phyloP scores from a whole-genome alignment of 2,329 filamentous ascomycete species.

The Arachnopeziza araneosa region DNA sequence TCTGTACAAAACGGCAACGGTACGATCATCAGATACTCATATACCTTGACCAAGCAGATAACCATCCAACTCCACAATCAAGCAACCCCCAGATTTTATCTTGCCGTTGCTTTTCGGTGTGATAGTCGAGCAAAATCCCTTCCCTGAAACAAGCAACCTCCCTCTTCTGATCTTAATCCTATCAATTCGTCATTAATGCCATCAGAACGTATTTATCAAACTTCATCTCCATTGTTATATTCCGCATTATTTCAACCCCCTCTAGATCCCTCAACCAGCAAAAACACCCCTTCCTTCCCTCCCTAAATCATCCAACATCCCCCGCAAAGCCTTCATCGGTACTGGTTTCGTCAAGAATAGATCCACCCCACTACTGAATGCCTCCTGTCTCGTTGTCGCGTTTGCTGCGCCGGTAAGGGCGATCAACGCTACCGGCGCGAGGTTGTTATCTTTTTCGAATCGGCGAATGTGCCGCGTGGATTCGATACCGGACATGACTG shows the following conservation, averaged over 20 bases:
- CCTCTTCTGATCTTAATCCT: too few relatives aligned
- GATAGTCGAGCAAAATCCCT: too few relatives aligned
- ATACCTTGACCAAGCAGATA: too few relatives aligned
- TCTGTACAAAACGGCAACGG: too few relatives aligned
- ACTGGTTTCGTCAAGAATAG: constrained; percentile 50
- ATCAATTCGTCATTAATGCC: too few relatives aligned
- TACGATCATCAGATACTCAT: too few relatives aligned
- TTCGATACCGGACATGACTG: constrained; percentile 46
- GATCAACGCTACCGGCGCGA: constrained; percentile 41
- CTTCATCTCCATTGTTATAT: neutral
- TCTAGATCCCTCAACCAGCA: neutral
- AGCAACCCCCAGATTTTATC: too few relatives aligned
- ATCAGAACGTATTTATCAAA: too few relatives aligned
- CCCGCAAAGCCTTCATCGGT: constrained; percentile 27
- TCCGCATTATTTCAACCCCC: neutral
- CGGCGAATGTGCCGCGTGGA: constrained; percentile 43
- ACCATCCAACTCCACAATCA: too few relatives aligned
- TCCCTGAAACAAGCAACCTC: too few relatives aligned
- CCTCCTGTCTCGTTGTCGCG: constrained; percentile 42
- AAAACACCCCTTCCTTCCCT: constrained; percentile 16
- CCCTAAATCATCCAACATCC: constrained; percentile 27
- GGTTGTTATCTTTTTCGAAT: constrained; percentile 38
- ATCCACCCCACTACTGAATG: constrained; percentile 47
- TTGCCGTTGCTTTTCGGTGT: too few relatives aligned
- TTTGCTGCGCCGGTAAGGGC: constrained; percentile 49